Conservation (phyloP, 2,329 filamentous ascomycete species). For the Aspergillus carbonarius region DNA sequence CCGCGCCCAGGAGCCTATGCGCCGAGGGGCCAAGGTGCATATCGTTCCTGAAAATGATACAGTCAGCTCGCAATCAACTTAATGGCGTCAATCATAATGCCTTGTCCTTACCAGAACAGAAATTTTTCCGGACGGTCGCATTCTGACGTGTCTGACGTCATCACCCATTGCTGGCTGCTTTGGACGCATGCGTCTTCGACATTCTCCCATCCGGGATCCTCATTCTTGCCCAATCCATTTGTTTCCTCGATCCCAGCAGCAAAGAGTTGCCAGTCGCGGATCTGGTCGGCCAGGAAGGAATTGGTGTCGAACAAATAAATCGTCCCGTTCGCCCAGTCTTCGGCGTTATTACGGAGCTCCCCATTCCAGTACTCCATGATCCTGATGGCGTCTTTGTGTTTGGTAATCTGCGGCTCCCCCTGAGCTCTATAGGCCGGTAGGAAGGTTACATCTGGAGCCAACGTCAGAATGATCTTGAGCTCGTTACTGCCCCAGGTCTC, state of each 20-base stretch:
- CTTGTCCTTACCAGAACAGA: conserved; percentile 40
- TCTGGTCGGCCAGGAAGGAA: conserved; percentile 38
- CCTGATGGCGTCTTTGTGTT: conserved; percentile 36
- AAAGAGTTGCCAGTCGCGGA: conserved; percentile 40
- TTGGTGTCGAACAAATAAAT: conserved; percentile 44
- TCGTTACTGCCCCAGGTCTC: conserved; percentile 28
- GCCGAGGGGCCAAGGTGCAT: conserved; percentile 42
- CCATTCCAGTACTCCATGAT: conserved; percentile 38
- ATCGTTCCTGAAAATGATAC: conserved; percentile 35
- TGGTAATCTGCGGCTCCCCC: conserved; percentile 21
- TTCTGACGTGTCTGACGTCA: conserved; percentile 31
- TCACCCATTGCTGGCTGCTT: conserved; percentile 26
- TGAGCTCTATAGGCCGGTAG: conserved; percentile 34
- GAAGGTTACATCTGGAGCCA: conserved; percentile 42
- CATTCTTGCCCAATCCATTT: conserved; percentile 35
- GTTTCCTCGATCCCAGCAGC: conserved; percentile 35
- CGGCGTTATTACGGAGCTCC: conserved; percentile 28
- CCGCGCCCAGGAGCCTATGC: conserved; percentile 39
- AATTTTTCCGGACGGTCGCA: conserved; percentile 40
- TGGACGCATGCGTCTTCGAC: conserved; percentile 37
- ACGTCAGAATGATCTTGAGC: conserved; percentile 38
- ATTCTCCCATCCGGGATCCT: conserved; percentile 37
- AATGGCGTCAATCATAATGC: conserved; percentile 7
- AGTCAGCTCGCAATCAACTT: conserved; percentile 8
- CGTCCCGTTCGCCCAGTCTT: conserved; percentile 33